Percentiles rank a stretch among this genome's conserved stretches.
Conservation (phyloP, 2,329 filamentous ascomycete genomes). For the Beauveria medogensis region DNA sequence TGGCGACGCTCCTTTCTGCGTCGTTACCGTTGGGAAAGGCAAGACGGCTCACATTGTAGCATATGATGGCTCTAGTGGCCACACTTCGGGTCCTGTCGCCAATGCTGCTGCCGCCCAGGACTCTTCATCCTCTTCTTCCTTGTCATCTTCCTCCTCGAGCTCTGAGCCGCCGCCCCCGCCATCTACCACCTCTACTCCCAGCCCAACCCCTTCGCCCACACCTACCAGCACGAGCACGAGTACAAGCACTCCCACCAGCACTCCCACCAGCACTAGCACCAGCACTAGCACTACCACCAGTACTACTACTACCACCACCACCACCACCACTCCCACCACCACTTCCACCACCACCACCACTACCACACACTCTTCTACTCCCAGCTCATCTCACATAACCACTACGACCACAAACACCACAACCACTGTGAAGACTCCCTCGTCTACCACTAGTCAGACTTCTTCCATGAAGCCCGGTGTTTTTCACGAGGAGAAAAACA, state of each 20-base stretch:
- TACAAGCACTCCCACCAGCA: neutral
- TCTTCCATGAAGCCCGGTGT: slow-evolving; percentile 36
- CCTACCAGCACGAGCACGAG: slow-evolving; percentile 10
- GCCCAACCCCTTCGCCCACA: slow-evolving; percentile 22
- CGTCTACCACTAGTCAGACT: slow-evolving; percentile 15
- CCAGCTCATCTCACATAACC: neutral
- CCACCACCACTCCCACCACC: slow-evolving; percentile 10
- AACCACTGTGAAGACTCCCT: slow-evolving; percentile 12
- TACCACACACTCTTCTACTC: neutral
- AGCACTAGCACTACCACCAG: slow-evolving; percentile 10
- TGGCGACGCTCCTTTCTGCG: slow-evolving; percentile 63
- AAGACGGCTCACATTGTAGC: slow-evolving; percentile 60
- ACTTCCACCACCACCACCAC: slow-evolving; percentile 2
- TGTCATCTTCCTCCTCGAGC: slow-evolving; percentile 5
- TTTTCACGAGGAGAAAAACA: slow-evolving; percentile 46
- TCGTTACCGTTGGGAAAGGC: slow-evolving; percentile 65
- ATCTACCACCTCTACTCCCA: slow-evolving; percentile 17
- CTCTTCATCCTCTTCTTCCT: slow-evolving; percentile 13
- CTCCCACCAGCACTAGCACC: neutral
- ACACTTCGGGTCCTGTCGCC: slow-evolving; percentile 2
- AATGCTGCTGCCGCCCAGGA: slow-evolving; percentile 14
- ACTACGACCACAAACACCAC: slow-evolving; percentile 11
- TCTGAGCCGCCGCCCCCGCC: slow-evolving; percentile 16
- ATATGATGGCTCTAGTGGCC: slow-evolving; percentile 27
- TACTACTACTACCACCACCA: slow-evolving; percentile 11